Evolutionary conservation across 257 asterid species (phyloP), one percentile per base, ranked within the genome.

Genomic region (Solanum habrochaites): DNA sequence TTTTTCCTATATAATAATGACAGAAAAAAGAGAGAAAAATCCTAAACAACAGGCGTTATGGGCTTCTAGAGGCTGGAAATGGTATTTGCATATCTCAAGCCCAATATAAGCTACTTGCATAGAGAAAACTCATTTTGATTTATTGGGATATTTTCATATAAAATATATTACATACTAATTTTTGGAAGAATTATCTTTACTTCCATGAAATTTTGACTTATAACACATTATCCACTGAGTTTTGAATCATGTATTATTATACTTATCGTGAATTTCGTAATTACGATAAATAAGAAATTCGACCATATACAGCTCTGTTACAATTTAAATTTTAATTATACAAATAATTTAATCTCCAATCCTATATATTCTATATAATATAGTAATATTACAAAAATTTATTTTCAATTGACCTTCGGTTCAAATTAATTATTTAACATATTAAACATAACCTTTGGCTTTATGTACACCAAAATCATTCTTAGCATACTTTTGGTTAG

Each of bases 321-420:
- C 10, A 18, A 0, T 52, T 52, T 52, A 52, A 52, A 52, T 52
- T 16, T 52, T 18, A 18, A 1, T 52, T 52, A 1, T 18, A 52
- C 4, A 52, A 52, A 52, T 52, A 52, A 52, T 52, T 16, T 16
- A 2, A 52, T 52, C 7, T 16, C 18, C 0, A 52, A 16, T 52
- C 23, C 0, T 52, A 6, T 9, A 52, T 6, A 18, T 52, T 52
- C 2, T 18, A 3, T 52, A 23, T 52, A 52, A 52, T 52, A 52
- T 4, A 52, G 0, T 18, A 52, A 16, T 52, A 18, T 11, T 52
- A 52, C 2, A 52, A 18, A 18, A 52, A 18, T 2, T 52, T 52
- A 0, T 16, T 15, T 52, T 52, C 4, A 4, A 52, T 6, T 4
- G 62, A 52, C 0, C n/a, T 3, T 18, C n/a, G 1, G 1, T 52